phyloP scores from a whole-genome alignment of 139 green algal genomes.

The Chlorokybus atmophyticus region DNA sequence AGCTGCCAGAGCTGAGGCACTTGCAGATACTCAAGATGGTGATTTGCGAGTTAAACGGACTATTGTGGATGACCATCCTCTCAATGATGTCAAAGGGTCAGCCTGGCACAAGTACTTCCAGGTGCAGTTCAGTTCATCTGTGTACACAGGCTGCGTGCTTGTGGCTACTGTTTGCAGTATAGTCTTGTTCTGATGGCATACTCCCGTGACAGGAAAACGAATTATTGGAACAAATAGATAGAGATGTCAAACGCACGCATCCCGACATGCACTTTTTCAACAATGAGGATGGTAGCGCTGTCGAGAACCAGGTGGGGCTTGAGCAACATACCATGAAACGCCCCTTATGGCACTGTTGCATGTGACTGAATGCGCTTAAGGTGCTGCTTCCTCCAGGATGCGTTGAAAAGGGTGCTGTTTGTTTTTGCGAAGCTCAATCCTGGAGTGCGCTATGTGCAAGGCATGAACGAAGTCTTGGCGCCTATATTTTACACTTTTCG shows the following conservation, averaged over 20 bases:
- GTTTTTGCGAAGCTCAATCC: slow-evolving; percentile 96
- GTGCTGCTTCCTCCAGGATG: slow-evolving; percentile 23
- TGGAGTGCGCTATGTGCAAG: slow-evolving; percentile 85
- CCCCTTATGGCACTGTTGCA: too few species aligned
- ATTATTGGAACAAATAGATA: slow-evolving; percentile 75
- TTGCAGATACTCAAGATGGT: too few species aligned
- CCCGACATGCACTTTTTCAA: slow-evolving; percentile 94
- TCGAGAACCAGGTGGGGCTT: slow-evolving; percentile 13
- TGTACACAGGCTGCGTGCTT: slow-evolving; percentile 3
- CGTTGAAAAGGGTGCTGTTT: slow-evolving; percentile 77
- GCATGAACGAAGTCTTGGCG: slow-evolving; percentile 95
- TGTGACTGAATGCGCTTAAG: too few species aligned
- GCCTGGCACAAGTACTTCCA: slow-evolving; percentile 27
- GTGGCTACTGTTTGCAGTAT: not conserved
- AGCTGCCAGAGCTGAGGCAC: too few species aligned
- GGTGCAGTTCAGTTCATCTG: slow-evolving; percentile 5
- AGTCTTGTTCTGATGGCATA: not conserved
- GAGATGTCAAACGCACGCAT: slow-evolving; percentile 87
- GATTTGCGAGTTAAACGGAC: too few species aligned
- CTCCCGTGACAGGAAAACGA: slow-evolving; percentile 66
- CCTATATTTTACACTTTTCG: slow-evolving; percentile 77
- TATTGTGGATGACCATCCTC: too few species aligned
- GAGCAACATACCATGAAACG: too few species aligned
- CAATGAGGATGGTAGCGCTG: slow-evolving; percentile 23
- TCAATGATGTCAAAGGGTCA: too few species aligned